These are phyloP conservation scores for Coelastrella sp. DNA, from an alignment of 139 green algal genomes.

Conservation along the genomic window DNA sequence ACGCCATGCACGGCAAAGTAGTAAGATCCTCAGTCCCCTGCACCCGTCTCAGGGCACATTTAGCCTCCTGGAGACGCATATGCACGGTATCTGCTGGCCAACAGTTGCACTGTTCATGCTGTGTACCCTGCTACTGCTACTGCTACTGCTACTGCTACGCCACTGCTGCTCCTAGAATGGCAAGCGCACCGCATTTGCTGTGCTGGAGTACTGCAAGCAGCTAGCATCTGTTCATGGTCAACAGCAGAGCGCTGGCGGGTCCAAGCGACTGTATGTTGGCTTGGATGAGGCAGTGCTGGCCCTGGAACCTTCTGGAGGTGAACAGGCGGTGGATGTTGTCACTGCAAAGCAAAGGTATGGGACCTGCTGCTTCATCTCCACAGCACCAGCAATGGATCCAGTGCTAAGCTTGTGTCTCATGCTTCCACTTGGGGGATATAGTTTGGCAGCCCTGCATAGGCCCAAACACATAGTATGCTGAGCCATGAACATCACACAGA, in stretches of 20 bases:
- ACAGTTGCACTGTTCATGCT: too few species aligned
- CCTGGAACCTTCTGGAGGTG: slow-evolving; percentile 20
- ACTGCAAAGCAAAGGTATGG: slow-evolving; percentile 5
- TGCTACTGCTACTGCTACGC: neutral
- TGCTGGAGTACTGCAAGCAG: slow-evolving; percentile 62
- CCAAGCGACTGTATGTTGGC: slow-evolving; percentile 31
- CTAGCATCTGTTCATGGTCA: neutral
- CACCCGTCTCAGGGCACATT: too few species aligned
- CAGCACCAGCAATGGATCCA: neutral
- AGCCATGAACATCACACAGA: neutral
- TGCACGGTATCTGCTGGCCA: too few species aligned
- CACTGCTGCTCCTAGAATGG: slow-evolving; percentile 66
- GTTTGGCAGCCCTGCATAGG: too few species aligned
- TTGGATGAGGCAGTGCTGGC: slow-evolving; percentile 35
- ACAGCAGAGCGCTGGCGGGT: neutral
- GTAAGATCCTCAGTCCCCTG: too few species aligned
- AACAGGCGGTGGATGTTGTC: neutral
- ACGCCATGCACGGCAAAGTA: too few species aligned
- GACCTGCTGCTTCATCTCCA: neutral
- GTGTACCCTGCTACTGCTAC: neutral
- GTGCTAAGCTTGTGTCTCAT: neutral
- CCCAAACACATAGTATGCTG: neutral
- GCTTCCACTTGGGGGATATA: too few species aligned
- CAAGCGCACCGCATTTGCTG: slow-evolving; percentile 54
- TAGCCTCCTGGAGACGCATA: too few species aligned